Base-by-base conservation (phyloP, 2,329 filamentous ascomycete genomes). In the Juglanconis sp. region DNA sequence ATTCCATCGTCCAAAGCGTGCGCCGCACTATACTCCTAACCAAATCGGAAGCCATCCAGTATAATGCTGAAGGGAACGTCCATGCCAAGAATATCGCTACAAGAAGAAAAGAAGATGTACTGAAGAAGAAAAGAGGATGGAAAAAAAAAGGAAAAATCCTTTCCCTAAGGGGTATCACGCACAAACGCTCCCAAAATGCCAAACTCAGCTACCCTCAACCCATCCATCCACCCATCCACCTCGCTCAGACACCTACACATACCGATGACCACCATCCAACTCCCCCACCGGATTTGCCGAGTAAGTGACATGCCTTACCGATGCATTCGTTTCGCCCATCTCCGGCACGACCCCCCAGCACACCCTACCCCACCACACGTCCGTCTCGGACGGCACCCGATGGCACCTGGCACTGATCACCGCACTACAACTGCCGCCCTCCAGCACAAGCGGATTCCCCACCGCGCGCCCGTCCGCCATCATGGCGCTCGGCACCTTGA, bases 381-480 rank as follows among this genome's bases (percentile, higher is more conserved):
- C 70, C 24, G 64, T 65, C 53, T 67, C 68, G 44, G 69, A 70
- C 8, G 66, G 67, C 17, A 68, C 64, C 5, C 75, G 70, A 59
- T 82, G 80, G 68, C 80, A 82, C 53, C 76, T 70, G 31, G 81
- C 75, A 67, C 76, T 78, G 63, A 84, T 67, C n/a, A 82, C 80
- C 8, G 80, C 81, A 62, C 78, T 81, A 70, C 81, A 83, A 47
- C 74, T 72, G 10, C 81, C 81, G 35, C 76, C 79, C 30, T 68
- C 69, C 40, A 84, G 65, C 1, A 74, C 74, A 31, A 84, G 75
- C 30, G 81, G 81, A 70, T 83, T 84, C 1, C 78, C 79, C 15
- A 71, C 67, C 17, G 71, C 70, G 9, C 67, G 65, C 47, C 74
- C 75, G 58, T 73, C 71, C 6, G 73, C 72, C 30, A 66, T 66